Conservation (phyloP, 805 yeast genomes). For the Pichia pseudocactophila region DNA sequence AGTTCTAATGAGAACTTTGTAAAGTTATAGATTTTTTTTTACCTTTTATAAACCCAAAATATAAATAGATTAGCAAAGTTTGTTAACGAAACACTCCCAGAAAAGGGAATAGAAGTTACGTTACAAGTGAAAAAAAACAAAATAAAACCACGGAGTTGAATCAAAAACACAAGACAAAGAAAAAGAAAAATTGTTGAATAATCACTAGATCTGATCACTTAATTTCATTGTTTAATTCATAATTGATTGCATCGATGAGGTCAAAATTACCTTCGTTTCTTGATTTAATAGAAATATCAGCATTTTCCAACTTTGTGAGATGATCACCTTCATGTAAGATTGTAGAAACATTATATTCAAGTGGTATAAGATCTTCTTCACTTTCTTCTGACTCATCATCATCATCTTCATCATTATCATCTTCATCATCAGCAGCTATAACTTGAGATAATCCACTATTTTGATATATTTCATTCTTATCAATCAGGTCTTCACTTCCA, state of each 20-base stretch:
- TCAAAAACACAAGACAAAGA: background rate
- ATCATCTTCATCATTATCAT: slow-evolving; percentile 1
- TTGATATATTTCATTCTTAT: too few relatives aligned
- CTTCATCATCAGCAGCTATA: background rate
- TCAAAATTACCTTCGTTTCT: background rate
- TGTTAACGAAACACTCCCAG: background rate
- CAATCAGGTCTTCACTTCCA: background rate
- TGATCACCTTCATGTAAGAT: slow-evolving; percentile 3
- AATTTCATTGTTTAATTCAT: slow-evolving; percentile 12
- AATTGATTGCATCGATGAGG: slow-evolving; percentile 12
- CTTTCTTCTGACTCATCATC: slow-evolving; percentile 1
- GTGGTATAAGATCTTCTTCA: slow-evolving; percentile 1
- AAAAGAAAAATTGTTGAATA: background rate
- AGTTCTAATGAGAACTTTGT: slow-evolving; percentile 4
- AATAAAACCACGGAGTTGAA: background rate
- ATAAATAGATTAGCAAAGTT: too few relatives aligned
- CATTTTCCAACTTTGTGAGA: background rate
- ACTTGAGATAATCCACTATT: background rate
- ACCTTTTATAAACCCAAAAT: background rate
- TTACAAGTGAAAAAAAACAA: background rate
- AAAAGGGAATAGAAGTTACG: background rate
- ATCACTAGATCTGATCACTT: too few relatives aligned
- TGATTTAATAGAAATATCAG: slow-evolving; percentile 5
- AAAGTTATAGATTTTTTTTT: background rate
- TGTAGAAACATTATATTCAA: slow-evolving; percentile 5